These are phyloP conservation scores for Neurospora sp. DNA, from an alignment of 495 filamentous ascomycete species.

Conservation along the genomic window DNA sequence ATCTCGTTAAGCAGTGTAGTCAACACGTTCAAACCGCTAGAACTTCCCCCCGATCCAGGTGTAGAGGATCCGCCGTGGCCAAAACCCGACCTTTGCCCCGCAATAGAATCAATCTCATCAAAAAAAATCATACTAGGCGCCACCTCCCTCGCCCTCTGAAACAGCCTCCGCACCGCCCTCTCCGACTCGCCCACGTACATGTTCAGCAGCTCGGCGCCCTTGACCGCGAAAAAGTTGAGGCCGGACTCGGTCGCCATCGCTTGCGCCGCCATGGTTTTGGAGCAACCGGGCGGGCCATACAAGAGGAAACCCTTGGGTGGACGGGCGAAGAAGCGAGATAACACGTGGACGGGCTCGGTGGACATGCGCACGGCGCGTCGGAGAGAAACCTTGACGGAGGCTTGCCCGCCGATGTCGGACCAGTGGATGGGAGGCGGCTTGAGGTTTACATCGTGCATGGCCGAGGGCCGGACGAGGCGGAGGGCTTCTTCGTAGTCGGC, in stretches of 20 bases:
- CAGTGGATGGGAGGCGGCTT: conserved; percentile 80
- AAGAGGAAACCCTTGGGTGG: conserved; percentile 77
- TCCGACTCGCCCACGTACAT: conserved; percentile 99
- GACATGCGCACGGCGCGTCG: conserved; percentile 26
- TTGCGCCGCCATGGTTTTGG: conserved; percentile 88
- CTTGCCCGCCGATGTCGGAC: conserved; percentile 85
- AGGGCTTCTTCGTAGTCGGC: conserved; percentile 37
- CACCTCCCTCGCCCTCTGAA: conserved; percentile 76
- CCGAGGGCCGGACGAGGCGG: conserved; percentile 55
- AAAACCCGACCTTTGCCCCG: conserved; percentile 52
- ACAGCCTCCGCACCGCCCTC: conserved; percentile 76
- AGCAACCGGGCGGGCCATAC: conserved; percentile 92
- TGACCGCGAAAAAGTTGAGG: conserved; percentile 90
- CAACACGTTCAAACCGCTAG: conserved; percentile 66
- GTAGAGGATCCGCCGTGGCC: conserved; percentile 7
- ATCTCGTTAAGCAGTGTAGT: conserved; percentile 92
- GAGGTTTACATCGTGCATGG: conserved; percentile 84
- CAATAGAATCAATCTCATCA: conserved; percentile 94
- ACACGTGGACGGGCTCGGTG: conserved; percentile 42
- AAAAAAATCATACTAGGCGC: conserved; percentile 95
- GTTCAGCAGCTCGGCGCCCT: conserved; percentile 89
- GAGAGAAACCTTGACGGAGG: conserved; percentile 58
- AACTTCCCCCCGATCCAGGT: conserved; percentile 27
- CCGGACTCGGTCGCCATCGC: conserved; percentile 87
- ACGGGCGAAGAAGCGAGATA: conserved; percentile 37